Base-by-base conservation (phyloP, 352 stramenopile genomes). In the Discostella stelligera region DNA sequence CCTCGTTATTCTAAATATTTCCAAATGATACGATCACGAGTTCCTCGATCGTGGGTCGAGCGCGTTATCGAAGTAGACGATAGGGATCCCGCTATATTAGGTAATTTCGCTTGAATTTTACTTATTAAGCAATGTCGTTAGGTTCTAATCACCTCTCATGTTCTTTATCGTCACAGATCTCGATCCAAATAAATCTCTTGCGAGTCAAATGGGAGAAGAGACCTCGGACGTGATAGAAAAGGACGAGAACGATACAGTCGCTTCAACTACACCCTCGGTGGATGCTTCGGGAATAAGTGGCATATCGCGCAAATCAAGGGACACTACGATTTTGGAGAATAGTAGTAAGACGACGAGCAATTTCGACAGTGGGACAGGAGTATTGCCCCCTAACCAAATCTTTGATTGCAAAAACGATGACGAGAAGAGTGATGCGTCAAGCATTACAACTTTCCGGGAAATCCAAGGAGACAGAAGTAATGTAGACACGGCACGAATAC, bases 121-220 rank as follows among this genome's bases (percentile, higher is more conserved):
- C 41, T 30, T 30, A 30, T 52, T 16, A 52, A 14, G n/a, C 3
- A 14, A 32, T 18, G 7, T 52, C 23, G 13, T 52, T 64, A 30
- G 6, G 32, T 52, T 50, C 25, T 23, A 27, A 30, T 64, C 32
- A 52, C 39, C 44, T 50, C 56, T 64, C 32, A 6, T 30, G 13
- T 50, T 32, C 30, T 16, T 30, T 14, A n/a, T 27, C 52, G 18
- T 59, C 13, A 79, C 90, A 58, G 88, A 94, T 80, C 62, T 85
- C 41, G 87, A 92, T 67, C 83, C 77, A 18, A 76, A 86, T 59
- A 81, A 82, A 62, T 80, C 67, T 50, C 58, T 86, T 39, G 77
- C 65, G 10, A 82, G 58, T 32, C 77, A 85, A 59, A 65, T 79
- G 41, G 68, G 66, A 21, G 66, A 74, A 41, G 73, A 75, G 3